A percentile compares a stretch with the other conserved stretches of the same genome.
These are phyloP conservation scores for Geotrichum carabidarum DNA, from an alignment of 1,139 yeast genomes.

Conservation along the genomic window DNA sequence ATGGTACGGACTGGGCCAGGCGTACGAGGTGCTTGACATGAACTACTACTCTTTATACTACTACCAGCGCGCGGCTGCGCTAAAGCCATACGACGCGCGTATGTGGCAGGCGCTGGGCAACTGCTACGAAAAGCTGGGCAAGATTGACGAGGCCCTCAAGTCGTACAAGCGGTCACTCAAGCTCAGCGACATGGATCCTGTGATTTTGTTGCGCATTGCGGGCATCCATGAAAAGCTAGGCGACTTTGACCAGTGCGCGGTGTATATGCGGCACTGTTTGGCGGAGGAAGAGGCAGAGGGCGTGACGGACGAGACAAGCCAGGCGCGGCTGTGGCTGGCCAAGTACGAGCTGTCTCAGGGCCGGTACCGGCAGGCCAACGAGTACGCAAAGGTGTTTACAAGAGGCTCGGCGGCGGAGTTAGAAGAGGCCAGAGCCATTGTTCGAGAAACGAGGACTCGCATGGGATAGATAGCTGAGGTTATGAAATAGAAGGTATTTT, in stretches of 20 bases:
- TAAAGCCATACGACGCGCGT: conserved; percentile 83
- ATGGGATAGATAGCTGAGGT: not conserved
- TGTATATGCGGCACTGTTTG: conserved; percentile 71
- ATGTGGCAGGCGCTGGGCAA: conserved; percentile 97
- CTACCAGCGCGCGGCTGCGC: conserved; percentile 83
- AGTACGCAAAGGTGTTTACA: conserved; percentile 66
- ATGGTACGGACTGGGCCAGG: conserved; percentile 98
- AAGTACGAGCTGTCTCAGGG: conserved; percentile 54
- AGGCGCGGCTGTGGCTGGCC: conserved; percentile 86
- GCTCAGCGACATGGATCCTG: conserved; percentile 46
- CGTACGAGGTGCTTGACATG: conserved; percentile 95
- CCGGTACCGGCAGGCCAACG: conserved; percentile 65
- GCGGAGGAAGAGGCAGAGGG: conserved; percentile 57
- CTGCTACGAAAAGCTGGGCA: conserved; percentile 77
- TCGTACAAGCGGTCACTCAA: conserved; percentile 49
- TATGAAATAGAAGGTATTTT: not conserved
- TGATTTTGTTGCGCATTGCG: conserved; percentile 65
- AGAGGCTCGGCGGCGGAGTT: conserved; percentile 79
- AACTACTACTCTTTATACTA: conserved; percentile 87
- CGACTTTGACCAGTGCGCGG: conserved; percentile 51
- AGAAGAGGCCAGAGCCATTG: conserved; percentile 82
- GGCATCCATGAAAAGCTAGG: conserved; percentile 55
- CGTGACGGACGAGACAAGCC: conserved; percentile 65
- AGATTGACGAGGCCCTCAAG: conserved; percentile 58
- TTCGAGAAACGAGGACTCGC: conserved; percentile 47